phyloP scores from a whole-genome alignment of 2,329 filamentous ascomycete genomes.

The Chalara sp. region DNA sequence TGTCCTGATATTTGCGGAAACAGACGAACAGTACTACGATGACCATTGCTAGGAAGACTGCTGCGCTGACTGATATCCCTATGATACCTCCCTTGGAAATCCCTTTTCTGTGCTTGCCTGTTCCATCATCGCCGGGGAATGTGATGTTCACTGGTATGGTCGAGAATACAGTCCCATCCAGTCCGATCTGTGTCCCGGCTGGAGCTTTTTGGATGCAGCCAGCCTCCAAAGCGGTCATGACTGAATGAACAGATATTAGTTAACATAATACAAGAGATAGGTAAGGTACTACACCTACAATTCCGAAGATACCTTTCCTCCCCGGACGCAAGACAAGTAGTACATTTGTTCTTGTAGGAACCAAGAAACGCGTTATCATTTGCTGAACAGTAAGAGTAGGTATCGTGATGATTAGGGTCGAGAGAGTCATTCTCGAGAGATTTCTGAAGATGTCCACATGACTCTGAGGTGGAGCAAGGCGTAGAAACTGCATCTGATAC shows the following conservation, averaged over 20 bases:
- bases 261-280: not conserved
- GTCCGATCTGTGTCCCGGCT: constrained; percentile 14
- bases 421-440: not conserved
- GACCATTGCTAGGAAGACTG: not conserved
- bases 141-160: constrained; percentile 16
- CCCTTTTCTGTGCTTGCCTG: constrained; percentile 5
- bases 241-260: constrained; percentile 9
- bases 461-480: constrained; percentile 16
- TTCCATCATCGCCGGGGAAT: constrained; percentile 9
- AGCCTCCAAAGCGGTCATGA: constrained; percentile 20
- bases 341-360: not conserved
- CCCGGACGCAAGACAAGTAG: constrained; percentile 10
- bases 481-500: constrained; percentile 14
- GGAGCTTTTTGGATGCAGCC: constrained; percentile 21
- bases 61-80: not conserved
- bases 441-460: not conserved
- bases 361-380: not conserved
- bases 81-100: constrained; percentile 14
- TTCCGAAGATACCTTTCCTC: constrained; percentile 17
- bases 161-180: constrained; percentile 22
- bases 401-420: too few species aligned
- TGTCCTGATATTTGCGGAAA: constrained; percentile 9
- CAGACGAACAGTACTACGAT: constrained; percentile 13
- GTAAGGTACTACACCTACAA: constrained; percentile 10
- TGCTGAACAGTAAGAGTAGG: not conserved